These are phyloP conservation scores for Sedum album DNA, from an alignment of 164 flowering plant species.

Conservation along the genomic window DNA sequence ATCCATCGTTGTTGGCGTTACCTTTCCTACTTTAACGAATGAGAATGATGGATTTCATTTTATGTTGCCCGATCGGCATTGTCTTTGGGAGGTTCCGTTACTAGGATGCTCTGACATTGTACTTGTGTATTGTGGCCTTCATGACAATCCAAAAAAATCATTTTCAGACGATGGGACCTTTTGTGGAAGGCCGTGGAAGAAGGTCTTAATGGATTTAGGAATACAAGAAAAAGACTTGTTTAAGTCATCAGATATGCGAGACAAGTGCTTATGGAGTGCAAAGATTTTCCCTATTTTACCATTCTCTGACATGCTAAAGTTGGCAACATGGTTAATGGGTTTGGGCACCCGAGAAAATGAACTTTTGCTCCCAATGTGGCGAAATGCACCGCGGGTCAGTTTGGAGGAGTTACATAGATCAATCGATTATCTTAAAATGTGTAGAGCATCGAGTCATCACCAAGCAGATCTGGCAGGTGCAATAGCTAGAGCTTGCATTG, in stretches of 20 bases:
- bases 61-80: constrained; percentile 93
- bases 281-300: constrained; percentile 65
- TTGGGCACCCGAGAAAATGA: constrained; percentile 24
- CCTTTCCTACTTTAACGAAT: constrained; percentile 32
- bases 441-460: constrained; percentile 66
- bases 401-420: constrained; percentile 90
- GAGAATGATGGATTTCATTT: constrained; percentile 33
- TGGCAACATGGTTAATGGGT: constrained; percentile 87
- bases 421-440: constrained; percentile 72
- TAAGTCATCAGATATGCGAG: constrained; percentile 33
- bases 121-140: constrained; percentile 87
- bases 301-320: constrained; percentile 59
- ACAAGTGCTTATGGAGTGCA: constrained; percentile 89
- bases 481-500: constrained; percentile 80
- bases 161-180: constrained; percentile 63
- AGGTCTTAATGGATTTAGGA: constrained; percentile 48
- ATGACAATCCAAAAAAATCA: constrained; percentile 83
- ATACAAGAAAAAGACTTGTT: constrained; percentile 71
- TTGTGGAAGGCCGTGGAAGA: constrained; percentile 94
- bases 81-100: constrained; percentile 98
- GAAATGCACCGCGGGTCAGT: constrained; percentile 56
- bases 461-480: constrained; percentile 92
- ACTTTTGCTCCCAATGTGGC: constrained; percentile 49
- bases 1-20: constrained; percentile 74
- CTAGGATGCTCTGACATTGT: constrained; percentile 48